Evolutionary conservation across 441 rosid species (phyloP).

Genomic region (Kokia cookei): DNA sequence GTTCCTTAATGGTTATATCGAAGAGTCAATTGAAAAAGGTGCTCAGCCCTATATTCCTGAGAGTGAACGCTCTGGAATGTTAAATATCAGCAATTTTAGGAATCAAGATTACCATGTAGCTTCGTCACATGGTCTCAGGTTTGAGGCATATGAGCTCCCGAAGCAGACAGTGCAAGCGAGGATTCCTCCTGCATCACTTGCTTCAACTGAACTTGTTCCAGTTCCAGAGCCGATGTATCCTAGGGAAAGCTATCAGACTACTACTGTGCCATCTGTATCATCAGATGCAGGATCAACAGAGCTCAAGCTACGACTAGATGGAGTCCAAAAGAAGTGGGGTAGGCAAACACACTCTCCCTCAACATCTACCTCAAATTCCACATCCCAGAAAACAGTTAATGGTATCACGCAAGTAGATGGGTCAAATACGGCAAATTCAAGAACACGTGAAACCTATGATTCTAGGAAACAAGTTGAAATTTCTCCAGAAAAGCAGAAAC

Average conservation of each 20-base stretch:
- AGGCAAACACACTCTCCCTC: conserved; percentile 54
- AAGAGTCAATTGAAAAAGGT: conserved; percentile 71
- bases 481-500: conserved; percentile 85
- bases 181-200: conserved; percentile 36
- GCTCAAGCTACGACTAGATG: conserved; percentile 86
- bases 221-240: conserved; percentile 67
- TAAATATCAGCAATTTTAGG: conserved; percentile 42
- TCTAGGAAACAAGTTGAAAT: conserved; percentile 63
- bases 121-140: conserved; percentile 72
- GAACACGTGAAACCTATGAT: conserved; percentile 49
- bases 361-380: conserved; percentile 35
- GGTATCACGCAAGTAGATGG: conserved; percentile 37
- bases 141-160: conserved; percentile 95
- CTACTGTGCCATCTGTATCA: conserved; percentile 37
- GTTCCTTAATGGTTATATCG: conserved; percentile 66
- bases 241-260: conserved; percentile 46
- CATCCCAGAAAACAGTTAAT: conserved; percentile 49
- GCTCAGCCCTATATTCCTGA: conserved; percentile 85
- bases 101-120: conserved; percentile 57
- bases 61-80: conserved; percentile 53
- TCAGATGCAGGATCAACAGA: conserved; percentile 57
- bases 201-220: conserved; percentile 67
- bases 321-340: conserved; percentile 97
- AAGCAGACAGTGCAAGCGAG: conserved; percentile 46
- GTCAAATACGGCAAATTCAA: conserved; percentile 36